Percentiles rank a stretch among this genome's conserved stretches.
Conservation (phyloP, 148 eudicot genomes). For the Tetragonia tetragonoides region DNA sequence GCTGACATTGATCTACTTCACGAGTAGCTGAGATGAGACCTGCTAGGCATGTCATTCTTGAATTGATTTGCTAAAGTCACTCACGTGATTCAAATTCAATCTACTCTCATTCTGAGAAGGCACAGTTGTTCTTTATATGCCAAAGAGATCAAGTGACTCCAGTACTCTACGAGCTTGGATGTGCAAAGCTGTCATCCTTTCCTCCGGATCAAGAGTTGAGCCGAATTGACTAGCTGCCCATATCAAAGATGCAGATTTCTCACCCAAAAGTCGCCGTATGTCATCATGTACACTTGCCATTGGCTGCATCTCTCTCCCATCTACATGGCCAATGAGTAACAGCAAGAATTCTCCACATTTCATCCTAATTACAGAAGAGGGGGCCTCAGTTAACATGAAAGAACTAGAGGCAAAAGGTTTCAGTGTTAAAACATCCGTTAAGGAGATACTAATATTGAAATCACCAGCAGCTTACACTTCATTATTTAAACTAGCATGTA, state of each 20-base stretch:
- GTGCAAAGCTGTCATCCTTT: constrained; percentile 78
- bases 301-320: constrained; percentile 68
- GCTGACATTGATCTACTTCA: constrained; percentile 1
- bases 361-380: constrained; percentile 43
- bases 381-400: constrained; percentile 13
- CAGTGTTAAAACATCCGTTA: background rate
- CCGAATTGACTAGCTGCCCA: constrained; percentile 99
- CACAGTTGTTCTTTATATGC: constrained; percentile 10
- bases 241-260: constrained; percentile 87
- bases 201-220: constrained; percentile 89
- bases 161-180: constrained; percentile 93
- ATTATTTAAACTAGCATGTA: background rate
- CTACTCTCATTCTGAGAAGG: background rate
- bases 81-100: constrained; percentile 2
- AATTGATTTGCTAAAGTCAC: background rate
- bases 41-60: background rate
- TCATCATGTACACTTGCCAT: constrained; percentile 77
- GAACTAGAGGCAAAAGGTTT: background rate
- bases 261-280: constrained; percentile 74
- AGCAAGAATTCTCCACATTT: constrained; percentile 92
- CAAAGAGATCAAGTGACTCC: constrained; percentile 77
- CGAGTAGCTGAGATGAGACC: background rate
- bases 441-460: background rate
- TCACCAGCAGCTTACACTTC: background rate
- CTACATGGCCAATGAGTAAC: constrained; percentile 87